Conservation (phyloP, 2,329 filamentous ascomycete species). For the Periconia sp. region DNA sequence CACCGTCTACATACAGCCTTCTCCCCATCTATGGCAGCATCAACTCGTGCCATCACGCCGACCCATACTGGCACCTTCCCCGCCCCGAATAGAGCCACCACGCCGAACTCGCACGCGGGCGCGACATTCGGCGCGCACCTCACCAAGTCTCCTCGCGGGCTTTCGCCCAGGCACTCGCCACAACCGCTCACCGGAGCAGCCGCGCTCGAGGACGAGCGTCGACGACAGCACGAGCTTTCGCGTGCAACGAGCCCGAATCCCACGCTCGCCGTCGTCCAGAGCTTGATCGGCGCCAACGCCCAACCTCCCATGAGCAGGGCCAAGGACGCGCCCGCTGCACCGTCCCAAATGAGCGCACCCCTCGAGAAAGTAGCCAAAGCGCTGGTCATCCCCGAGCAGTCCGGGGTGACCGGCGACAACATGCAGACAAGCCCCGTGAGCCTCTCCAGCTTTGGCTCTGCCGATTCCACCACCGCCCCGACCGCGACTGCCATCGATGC, state of each 20-base stretch:
- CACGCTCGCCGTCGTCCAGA: conserved; percentile 50
- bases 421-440: conserved; percentile 61
- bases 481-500: conserved; percentile 59
- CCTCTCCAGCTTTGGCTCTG: conserved; percentile 60
- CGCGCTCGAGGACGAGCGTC: conserved; percentile 56
- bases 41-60: conserved; percentile 52
- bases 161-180: conserved; percentile 49
- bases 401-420: conserved; percentile 46
- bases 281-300: conserved; percentile 47
- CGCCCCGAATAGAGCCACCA: conserved; percentile 47
- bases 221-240: conserved; percentile 48
- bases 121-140: conserved; percentile 46
- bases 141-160: conserved; percentile 50
- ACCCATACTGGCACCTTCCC: conserved; percentile 49
- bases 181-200: conserved; percentile 55
- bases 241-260: conserved; percentile 58
- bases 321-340: conserved; percentile 49
- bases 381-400: conserved; percentile 56
- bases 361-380: conserved; percentile 55
- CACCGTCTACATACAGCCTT: conserved; percentile 2
- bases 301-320: conserved; percentile 50
- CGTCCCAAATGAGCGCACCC: conserved; percentile 56
- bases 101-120: conserved; percentile 40
- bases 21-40: conserved; percentile 49
- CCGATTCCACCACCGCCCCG: conserved; percentile 54